Evolutionary conservation across 257 asterid species (phyloP).

Genomic region (Echites panduratus): DNA sequence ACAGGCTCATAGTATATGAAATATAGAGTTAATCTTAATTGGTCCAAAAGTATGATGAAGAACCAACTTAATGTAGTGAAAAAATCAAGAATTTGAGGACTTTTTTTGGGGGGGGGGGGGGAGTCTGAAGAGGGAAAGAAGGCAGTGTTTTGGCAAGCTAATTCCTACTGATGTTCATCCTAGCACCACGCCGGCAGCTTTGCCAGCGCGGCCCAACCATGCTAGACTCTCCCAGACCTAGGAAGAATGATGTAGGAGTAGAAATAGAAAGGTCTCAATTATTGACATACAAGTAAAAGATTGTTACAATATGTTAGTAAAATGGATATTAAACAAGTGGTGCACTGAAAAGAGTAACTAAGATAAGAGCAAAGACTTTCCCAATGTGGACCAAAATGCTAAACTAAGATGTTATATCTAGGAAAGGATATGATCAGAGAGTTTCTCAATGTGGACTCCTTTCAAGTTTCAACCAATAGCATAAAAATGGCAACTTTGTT

Average conservation of each 20-base stretch:
- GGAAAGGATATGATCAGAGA: neutral
- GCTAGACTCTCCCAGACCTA: neutral
- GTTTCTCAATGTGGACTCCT: neutral
- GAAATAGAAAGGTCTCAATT: neutral
- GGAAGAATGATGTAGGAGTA: too few species aligned
- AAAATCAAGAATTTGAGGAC: too few species aligned
- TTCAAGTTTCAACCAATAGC: neutral
- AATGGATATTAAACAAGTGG: neutral
- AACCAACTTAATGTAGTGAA: too few species aligned
- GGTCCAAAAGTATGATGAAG: too few species aligned
- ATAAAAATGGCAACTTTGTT: neutral
- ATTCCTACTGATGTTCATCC: neutral
- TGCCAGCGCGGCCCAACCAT: neutral
- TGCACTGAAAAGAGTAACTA: neutral
- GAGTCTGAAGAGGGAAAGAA: neutral
- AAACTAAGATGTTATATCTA: neutral
- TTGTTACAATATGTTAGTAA: neutral
- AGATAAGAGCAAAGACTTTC: slow-evolving; percentile 1
- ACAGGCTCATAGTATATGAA: too few species aligned
- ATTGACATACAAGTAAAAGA: neutral
- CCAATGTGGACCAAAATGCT: neutral
- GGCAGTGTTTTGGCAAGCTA: neutral
- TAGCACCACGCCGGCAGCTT: neutral
- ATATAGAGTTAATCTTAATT: too few species aligned
- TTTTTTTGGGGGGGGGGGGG: too few species aligned